Base-by-base conservation (phyloP, 805 yeast species). In the Myxozyma monticola region DNA sequence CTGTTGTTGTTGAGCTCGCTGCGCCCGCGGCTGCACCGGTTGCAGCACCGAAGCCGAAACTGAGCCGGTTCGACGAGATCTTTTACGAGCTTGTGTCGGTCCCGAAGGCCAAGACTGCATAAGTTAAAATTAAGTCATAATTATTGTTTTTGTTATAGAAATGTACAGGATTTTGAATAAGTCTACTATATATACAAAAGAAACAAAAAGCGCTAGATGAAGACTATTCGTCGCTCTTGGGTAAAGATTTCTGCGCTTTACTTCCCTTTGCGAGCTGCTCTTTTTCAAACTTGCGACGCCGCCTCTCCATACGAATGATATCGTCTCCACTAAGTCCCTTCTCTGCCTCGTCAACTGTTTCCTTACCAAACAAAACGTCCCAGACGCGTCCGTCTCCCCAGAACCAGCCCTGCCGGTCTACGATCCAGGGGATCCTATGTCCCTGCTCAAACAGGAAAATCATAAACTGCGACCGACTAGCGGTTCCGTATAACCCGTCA, bases 341-440 rank as follows among this genome's bases (percentile, higher is more conserved):
- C 65, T 86, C 91, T 2, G 93, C 90, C 51, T 78, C 83, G 15
- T 81, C 84, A n/a, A 86, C 65, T 0, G 85, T 68, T 63, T 86
- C 93, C 62, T 85, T 83, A 20, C 95, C 93, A 60, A 88, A 84
- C n/a, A 88, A 61, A 45, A 80, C 77, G 65, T 88, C 96, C 68
- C 83, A 84, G 1, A 88, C 84, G 51, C 96, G 74, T 14, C 95
- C 96, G 66, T 88, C 95, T 29, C 93, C 90, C 95, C 95, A 88
- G 70, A 85, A 88, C 74, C 88, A 88, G 10, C 95, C 96, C 60
- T 81, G 83, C 58, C 96, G 74, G 64, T 88, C 96, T 17, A 86
- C 84, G 15, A 84, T 70, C 88, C 90, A 87, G 21, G 86, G 88
- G 34, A 78, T 72, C 50, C 71, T 68, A 35, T 63, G 67, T 18